phyloP scores from a whole-genome alignment of 768 basidiomycete species.

The Mycena vitilis region DNA sequence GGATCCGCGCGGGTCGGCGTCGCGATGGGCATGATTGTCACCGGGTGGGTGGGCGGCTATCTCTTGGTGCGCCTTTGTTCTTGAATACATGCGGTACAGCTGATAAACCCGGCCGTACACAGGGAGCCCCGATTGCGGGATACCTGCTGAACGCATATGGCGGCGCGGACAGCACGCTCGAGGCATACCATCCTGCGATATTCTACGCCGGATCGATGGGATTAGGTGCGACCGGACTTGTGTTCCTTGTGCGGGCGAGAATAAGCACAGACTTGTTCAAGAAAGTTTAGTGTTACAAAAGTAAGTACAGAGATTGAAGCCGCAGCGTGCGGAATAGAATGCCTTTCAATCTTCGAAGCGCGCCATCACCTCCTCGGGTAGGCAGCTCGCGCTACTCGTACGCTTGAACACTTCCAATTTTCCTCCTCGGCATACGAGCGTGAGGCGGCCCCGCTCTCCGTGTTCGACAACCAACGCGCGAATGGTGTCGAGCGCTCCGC shows the following conservation, averaged over 20 bases:
- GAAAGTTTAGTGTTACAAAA: conserved; percentile 15
- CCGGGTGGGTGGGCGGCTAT: conserved; percentile 46
- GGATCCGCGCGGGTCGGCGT: conserved; percentile 42
- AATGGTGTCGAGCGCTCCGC: conserved; percentile 56
- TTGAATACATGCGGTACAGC: too few species aligned
- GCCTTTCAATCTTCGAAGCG: conserved; percentile 42
- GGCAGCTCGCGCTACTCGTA: conserved; percentile 51
- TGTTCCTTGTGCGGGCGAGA: not conserved
- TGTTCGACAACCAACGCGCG: conserved; percentile 61
- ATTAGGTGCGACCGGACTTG: conserved; percentile 29
- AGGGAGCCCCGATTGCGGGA: conserved; percentile 45
- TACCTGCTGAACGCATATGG: conserved; percentile 44
- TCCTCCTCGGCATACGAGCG: conserved; percentile 62
- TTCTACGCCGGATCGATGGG: conserved; percentile 44
- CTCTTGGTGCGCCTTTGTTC: conserved; percentile 18
- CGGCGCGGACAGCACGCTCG: conserved; percentile 34
- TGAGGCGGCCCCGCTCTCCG: conserved; percentile 64
- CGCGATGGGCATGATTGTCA: conserved; percentile 49
- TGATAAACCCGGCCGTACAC: not conserved
- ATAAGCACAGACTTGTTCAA: conserved; percentile 22
- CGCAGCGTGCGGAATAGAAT: too few species aligned
- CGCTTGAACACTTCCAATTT: conserved; percentile 64
- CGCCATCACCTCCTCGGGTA: conserved; percentile 58
- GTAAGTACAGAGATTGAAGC: too few species aligned
- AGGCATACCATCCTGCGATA: conserved; percentile 46